Conservation (phyloP, 1,139 yeast genomes). For the Kodamaea sp. region DNA sequence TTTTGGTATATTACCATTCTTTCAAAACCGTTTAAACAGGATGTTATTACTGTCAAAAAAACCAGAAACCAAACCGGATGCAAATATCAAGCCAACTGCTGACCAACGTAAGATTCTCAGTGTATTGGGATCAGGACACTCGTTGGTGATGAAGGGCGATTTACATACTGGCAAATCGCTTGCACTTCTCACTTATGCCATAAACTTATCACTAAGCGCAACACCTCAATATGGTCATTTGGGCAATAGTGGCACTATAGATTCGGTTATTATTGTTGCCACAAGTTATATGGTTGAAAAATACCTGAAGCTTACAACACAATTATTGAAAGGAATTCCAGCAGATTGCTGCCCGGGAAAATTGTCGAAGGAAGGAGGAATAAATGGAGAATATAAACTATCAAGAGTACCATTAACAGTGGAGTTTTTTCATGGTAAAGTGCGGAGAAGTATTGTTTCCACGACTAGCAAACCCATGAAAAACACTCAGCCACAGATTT, state of each 20-base stretch:
- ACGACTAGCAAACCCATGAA: slow-evolving; percentile 4
- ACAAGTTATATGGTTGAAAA: slow-evolving; percentile 22
- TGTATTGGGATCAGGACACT: slow-evolving; percentile 18
- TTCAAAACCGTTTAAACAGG: slow-evolving; percentile 24
- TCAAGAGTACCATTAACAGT: slow-evolving; percentile 23
- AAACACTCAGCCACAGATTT: slow-evolving; percentile 19
- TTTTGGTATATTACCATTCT: slow-evolving; percentile 26
- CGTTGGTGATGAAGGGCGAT: slow-evolving; percentile 18
- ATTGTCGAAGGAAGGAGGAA: slow-evolving; percentile 9
- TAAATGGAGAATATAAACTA: slow-evolving; percentile 10
- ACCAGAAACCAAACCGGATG: slow-evolving; percentile 10
- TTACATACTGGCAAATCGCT: slow-evolving; percentile 26
- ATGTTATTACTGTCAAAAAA: slow-evolving; percentile 4
- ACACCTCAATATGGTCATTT: slow-evolving; percentile 20
- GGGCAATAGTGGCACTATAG: slow-evolving; percentile 11
- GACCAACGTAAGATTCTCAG: slow-evolving; percentile 24
- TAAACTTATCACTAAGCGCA: slow-evolving; percentile 21
- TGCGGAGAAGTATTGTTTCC: neutral
- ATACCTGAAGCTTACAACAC: slow-evolving; percentile 15
- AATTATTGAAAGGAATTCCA: slow-evolving; percentile 18
- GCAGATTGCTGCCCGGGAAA: slow-evolving; percentile 24
- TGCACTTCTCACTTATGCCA: slow-evolving; percentile 20
- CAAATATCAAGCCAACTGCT: slow-evolving; percentile 20
- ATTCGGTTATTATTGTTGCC: slow-evolving; percentile 28
- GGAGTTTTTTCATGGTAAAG: slow-evolving; percentile 13